phyloP scores from a whole-genome alignment of 768 basidiomycete species.

The Exidia glandulosa region DNA sequence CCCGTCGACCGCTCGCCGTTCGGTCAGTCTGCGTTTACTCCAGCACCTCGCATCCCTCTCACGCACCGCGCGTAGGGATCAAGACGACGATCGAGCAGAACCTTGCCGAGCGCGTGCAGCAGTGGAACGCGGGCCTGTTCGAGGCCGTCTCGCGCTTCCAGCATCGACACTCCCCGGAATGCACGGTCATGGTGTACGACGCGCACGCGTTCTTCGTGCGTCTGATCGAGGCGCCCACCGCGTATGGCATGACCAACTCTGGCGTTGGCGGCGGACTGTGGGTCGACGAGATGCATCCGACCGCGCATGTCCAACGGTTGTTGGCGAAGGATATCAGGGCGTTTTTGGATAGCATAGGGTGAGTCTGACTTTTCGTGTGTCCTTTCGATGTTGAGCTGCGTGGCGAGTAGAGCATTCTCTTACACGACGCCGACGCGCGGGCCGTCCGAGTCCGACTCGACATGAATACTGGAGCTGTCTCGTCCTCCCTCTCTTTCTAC shows the following conservation, averaged over 20 bases:
- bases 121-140: background rate
- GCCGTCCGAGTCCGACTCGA: too few species aligned
- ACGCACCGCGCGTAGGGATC: background rate
- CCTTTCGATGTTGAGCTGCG: too few species aligned
- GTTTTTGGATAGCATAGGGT: background rate
- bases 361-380: background rate
- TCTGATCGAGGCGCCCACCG: background rate
- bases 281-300: slow-evolving; percentile 23
- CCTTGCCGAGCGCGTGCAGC: background rate
- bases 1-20: slow-evolving; percentile 37
- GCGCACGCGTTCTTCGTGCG: background rate
- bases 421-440: too few species aligned
- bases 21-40: too few species aligned
- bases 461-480: too few species aligned
- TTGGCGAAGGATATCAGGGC: background rate
- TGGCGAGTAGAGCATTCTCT: too few species aligned
- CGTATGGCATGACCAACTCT: background rate
- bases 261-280: slow-evolving; percentile 24
- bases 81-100: background rate
- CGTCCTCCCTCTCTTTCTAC: too few species aligned
- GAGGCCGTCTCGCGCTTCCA: background rate
- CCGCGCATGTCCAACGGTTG: background rate
- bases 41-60: too few species aligned
- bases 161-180: background rate
- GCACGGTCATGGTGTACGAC: background rate